Evolutionary conservation across 371 early-diverging fungal genomes (phyloP).

Genomic region (Mortierella sp.): DNA sequence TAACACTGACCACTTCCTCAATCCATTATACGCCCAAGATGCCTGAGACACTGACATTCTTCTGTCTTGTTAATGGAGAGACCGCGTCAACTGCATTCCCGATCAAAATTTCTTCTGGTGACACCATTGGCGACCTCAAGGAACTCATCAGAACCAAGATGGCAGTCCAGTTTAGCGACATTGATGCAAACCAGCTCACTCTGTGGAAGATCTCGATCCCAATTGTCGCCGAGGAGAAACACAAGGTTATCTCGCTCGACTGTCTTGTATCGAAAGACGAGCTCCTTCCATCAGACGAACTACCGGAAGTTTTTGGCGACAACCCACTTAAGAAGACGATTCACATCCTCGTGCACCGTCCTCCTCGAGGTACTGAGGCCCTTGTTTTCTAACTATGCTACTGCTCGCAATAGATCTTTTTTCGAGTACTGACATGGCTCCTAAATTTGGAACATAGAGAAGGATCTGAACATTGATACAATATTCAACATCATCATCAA

Average conservation of each 20-base stretch:
- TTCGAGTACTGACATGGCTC: neutral
- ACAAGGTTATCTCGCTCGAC: conserved; percentile 5
- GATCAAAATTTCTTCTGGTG: too few species aligned
- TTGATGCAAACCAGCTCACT: conserved; percentile 3
- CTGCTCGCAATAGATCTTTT: too few species aligned
- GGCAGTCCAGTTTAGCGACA: too few species aligned
- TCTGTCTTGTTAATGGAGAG: too few species aligned
- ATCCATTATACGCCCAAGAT: too few species aligned
- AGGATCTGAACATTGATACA: neutral
- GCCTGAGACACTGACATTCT: too few species aligned
- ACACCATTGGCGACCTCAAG: too few species aligned
- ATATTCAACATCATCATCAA: neutral
- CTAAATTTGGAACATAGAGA: neutral
- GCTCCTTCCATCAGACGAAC: conserved; percentile 1
- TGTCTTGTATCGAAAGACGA: neutral
- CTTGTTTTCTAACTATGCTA: too few species aligned
- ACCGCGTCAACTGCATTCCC: too few species aligned
- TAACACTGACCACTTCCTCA: too few species aligned
- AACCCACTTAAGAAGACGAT: neutral
- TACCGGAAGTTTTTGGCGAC: neutral
- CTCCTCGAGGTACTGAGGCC: neutral
- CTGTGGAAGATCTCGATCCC: conserved; percentile 8
- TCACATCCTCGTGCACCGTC: neutral
- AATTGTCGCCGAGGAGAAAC: neutral
- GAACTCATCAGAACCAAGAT: too few species aligned